phyloP scores from a whole-genome alignment of 1,284 basidiomycete genomes.

The Cutaneotrichosporon spelunceum region DNA sequence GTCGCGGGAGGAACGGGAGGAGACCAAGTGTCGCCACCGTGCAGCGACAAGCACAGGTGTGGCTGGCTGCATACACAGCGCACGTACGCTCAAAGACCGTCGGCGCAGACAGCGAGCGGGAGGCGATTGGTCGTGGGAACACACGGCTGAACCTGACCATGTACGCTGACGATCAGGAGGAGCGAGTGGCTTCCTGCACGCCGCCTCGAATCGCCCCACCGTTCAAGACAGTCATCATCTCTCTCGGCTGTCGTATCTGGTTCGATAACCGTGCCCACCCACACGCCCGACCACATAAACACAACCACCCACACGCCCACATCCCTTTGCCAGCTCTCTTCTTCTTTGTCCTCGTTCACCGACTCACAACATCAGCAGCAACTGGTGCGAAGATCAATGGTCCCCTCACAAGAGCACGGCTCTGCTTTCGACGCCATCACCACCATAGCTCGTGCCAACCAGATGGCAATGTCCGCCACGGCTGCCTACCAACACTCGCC shows the following conservation, averaged over 20 bases:
- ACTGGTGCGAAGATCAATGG: conserved; percentile 5
- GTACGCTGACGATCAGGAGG: conserved; percentile 1
- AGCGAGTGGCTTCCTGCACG: not conserved
- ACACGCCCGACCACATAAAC: conserved; percentile 5
- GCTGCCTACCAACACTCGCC: not conserved
- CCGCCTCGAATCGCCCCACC: not conserved
- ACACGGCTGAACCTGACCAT: conserved; percentile 5
- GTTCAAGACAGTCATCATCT: not conserved
- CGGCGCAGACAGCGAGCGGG: not conserved
- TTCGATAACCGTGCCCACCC: conserved; percentile 1
- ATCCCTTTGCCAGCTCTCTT: conserved; percentile 5
- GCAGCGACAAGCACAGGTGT: not conserved
- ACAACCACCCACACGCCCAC: conserved; percentile 11
- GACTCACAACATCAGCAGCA: not conserved
- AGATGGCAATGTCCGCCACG: not conserved
- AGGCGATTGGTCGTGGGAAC: conserved; percentile 3
- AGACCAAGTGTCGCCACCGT: not conserved
- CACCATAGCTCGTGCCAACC: not conserved
- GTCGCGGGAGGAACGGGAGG: not conserved
- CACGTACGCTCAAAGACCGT: not conserved
- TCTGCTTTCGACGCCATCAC: conserved; percentile 1
- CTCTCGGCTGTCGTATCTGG: not conserved
- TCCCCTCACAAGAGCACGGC: conserved; percentile 2
- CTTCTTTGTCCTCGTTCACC: conserved; percentile 4
- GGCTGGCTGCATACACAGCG: not conserved